Conservation (phyloP, 345 rosid genomes). For the Noccaea bulbosa region DNA sequence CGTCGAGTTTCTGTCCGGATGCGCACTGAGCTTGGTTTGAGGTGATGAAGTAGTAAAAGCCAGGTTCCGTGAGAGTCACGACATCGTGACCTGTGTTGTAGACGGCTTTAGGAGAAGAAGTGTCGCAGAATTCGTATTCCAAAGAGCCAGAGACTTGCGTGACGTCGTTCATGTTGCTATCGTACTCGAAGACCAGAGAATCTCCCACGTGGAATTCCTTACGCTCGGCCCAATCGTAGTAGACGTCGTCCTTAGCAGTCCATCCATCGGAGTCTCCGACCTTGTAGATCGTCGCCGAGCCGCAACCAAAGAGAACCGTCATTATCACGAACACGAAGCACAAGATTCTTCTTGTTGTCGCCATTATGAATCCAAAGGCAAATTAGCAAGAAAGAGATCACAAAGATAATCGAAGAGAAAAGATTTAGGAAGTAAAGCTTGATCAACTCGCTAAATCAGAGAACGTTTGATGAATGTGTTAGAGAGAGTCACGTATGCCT, state of each 20-base stretch:
- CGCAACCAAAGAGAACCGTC: not conserved
- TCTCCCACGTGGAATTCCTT: not conserved
- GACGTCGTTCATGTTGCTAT: not conserved
- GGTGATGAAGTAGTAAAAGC: not conserved
- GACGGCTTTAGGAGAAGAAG: constrained; percentile 1
- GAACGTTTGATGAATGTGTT: not conserved
- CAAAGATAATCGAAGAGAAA: not conserved
- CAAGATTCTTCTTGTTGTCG: not conserved
- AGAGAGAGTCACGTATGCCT: not conserved
- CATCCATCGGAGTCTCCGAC: not conserved
- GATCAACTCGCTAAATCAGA: not conserved
- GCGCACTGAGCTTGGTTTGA: not conserved
- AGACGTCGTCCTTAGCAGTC: not conserved
- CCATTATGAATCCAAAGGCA: not conserved
- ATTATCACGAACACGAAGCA: not conserved
- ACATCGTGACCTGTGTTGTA: not conserved
- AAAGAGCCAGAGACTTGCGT: not conserved
- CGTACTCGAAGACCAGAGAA: not conserved
- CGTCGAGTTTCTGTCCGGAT: constrained; percentile 1
- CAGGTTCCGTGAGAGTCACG: not conserved
- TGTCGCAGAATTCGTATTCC: not conserved
- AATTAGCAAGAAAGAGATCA: not conserved
- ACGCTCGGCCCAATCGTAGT: not conserved
- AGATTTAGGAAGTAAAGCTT: too few relatives aligned
- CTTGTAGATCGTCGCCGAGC: not conserved